Evolutionary conservation across 345 rosid genomes (phyloP), one percentile per base, ranked within the genome.

Genomic region (Citrus mangshanensis): DNA sequence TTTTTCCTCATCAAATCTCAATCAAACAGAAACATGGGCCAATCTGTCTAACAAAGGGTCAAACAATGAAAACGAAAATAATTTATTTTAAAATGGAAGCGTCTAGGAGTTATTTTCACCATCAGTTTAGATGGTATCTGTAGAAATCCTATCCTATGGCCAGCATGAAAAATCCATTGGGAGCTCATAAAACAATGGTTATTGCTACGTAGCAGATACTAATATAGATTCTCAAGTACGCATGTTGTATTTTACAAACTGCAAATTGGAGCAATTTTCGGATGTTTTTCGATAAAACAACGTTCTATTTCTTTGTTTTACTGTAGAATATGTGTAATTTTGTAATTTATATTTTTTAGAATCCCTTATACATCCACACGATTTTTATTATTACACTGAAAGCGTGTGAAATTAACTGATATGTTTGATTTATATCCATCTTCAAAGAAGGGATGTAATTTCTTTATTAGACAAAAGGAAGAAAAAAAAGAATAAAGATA

Each of bases 101-200:
- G 34, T 72, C 63, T 71, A 5, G 83, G 73, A 35, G 27, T 79
- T 42, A 10, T 42, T 42, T 66, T 70, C 78, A 74, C n/a, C n/a
- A 30, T 38, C 71, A 60, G 70, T 63, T 66, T 78, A 16, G 64
- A 75, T 59, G 84, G 77, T 37, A 74, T 71, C 67, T 51, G 19
- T 27, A 22, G 51, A 46, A 72, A 73, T 72, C 58, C 65, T 56
- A 73, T 64, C 68, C 49, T 66, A 60, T 64, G 60, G 64, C 1
- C 8, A 21, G 56, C 19, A 24, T 78, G 79, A 77, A 78, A 42
- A 70, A 2, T 65, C 42, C 19, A 54, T 66, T 72, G 74, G 76
- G 74, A 32, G 42, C 25, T 21, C n/a, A 59, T 42, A 79, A 46
- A 70, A 74, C 79, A 63, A 71, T 56, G 37, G 70, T 28, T 56